phyloP scores from a whole-genome alignment of 257 asterid species.

The Solanum medicagineum region DNA sequence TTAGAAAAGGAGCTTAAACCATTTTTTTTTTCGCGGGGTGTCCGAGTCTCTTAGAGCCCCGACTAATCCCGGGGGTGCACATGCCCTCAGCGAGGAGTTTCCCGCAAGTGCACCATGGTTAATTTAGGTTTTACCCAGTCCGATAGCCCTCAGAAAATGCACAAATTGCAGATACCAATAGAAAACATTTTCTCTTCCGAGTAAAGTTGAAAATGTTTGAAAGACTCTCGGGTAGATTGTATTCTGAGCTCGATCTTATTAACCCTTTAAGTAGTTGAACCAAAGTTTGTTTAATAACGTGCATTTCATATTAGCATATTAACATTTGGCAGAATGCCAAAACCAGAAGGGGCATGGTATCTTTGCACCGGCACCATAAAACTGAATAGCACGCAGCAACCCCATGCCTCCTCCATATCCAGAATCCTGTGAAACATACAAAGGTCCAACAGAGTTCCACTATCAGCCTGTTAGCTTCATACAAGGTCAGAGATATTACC shows the following conservation, averaged over 20 bases:
- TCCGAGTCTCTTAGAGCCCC: too few relatives aligned
- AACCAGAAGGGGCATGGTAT: constrained; percentile 1
- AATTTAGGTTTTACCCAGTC: too few relatives aligned
- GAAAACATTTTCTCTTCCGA: neutral
- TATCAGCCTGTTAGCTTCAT: constrained; percentile 82
- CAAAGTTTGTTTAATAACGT: neutral
- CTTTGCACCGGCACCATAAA: constrained; percentile 18
- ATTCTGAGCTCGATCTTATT: neutral
- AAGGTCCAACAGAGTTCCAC: constrained; percentile 48
- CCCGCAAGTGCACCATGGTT: too few relatives aligned
- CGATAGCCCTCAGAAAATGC: neutral
- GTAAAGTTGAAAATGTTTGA: neutral
- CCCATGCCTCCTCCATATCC: constrained; percentile 36
- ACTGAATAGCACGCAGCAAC: constrained; percentile 29
- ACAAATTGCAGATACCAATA: neutral
- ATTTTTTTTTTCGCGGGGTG: too few relatives aligned
- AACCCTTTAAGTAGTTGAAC: neutral
- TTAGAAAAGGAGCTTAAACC: too few relatives aligned
- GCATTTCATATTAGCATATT: neutral
- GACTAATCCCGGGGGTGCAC: too few relatives aligned
- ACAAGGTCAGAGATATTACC: constrained; percentile 99
- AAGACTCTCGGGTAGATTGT: neutral
- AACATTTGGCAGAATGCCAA: neutral
- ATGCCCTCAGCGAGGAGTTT: too few relatives aligned
- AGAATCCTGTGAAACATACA: constrained; percentile 60